Conservation (phyloP, 768 basidiomycete species). For the Collybiopsis luxurians region DNA sequence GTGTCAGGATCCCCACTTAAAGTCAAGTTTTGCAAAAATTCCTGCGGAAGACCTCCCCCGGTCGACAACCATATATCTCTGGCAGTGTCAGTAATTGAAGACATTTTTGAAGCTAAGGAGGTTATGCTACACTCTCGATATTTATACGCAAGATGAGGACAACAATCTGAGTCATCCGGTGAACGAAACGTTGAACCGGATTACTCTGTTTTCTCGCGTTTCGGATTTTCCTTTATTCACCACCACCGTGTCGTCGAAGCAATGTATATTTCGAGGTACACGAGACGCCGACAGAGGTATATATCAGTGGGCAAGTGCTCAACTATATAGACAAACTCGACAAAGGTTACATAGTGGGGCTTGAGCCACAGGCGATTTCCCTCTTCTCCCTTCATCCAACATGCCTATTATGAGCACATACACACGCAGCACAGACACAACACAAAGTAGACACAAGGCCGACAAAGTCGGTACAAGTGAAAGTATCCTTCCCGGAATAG, state of each 20-base stretch:
- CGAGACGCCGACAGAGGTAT: neutral
- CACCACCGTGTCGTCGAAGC: too few species aligned
- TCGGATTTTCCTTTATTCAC: too few species aligned
- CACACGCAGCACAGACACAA: neutral
- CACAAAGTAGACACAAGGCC: too few species aligned
- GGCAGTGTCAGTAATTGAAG: constrained; percentile 2
- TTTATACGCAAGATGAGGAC: too few species aligned
- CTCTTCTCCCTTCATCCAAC: neutral
- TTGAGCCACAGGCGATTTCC: neutral
- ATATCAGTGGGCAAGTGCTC: neutral
- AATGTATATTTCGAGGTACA: neutral
- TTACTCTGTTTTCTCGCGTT: too few species aligned
- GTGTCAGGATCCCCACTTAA: constrained; percentile 38
- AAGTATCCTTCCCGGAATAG: neutral
- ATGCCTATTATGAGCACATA: neutral
- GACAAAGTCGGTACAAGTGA: neutral
- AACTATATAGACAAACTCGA: constrained; percentile 1
- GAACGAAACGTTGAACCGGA: too few species aligned
- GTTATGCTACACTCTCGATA: too few species aligned
- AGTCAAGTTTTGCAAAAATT: constrained; percentile 32
- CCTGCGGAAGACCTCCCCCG: constrained; percentile 29
- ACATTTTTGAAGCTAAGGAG: too few species aligned
- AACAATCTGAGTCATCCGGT: too few species aligned
- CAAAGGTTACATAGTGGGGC: neutral
- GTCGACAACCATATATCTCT: constrained; percentile 36